These are phyloP conservation scores for Melanomma pulvis-pyrius DNA, from an alignment of 495 filamentous ascomycete species.

Conservation along the genomic window DNA sequence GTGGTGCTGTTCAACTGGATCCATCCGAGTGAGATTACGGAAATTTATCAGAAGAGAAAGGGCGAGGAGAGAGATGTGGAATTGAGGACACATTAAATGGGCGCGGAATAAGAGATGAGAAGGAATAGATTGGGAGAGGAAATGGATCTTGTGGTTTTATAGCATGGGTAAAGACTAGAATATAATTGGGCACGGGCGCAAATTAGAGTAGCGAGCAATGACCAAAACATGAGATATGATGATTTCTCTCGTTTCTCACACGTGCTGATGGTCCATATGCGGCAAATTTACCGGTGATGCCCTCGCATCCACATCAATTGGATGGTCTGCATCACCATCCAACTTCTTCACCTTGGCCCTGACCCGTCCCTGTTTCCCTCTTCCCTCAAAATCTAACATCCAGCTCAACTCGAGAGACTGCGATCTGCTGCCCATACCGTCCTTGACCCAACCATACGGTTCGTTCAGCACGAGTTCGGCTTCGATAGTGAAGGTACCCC, in stretches of 20 bases:
- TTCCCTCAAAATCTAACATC: conserved; percentile 36
- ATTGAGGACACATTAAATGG: no score
- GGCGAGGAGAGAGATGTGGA: no score
- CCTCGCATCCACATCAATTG: background rate
- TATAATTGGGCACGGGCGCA: no score
- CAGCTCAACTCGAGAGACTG: conserved; percentile 34
- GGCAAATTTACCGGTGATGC: background rate
- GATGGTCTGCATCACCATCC: conserved; percentile 1
- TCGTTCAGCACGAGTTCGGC: conserved; percentile 29
- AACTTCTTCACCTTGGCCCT: conserved; percentile 36
- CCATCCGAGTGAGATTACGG: conserved; percentile 47
- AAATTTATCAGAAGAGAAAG: no score
- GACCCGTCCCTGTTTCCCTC: conserved; percentile 31
- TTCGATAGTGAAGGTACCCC: conserved; percentile 38
- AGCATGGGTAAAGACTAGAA: no score
- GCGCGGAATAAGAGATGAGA: no score
- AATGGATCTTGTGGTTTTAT: no score
- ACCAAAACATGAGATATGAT: no score
- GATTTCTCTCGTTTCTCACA: background rate
- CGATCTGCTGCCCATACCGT: conserved; percentile 17
- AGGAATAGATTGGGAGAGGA: no score
- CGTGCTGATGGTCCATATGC: background rate
- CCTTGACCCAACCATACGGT: conserved; percentile 35
- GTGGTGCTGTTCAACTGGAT: conserved; percentile 54
- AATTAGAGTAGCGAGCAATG: no score